A percentile compares a stretch with the other conserved stretches of the same genome.
Evolutionary conservation across 129 eudicot species (phyloP).

Genomic region (Solidago caesia): DNA sequence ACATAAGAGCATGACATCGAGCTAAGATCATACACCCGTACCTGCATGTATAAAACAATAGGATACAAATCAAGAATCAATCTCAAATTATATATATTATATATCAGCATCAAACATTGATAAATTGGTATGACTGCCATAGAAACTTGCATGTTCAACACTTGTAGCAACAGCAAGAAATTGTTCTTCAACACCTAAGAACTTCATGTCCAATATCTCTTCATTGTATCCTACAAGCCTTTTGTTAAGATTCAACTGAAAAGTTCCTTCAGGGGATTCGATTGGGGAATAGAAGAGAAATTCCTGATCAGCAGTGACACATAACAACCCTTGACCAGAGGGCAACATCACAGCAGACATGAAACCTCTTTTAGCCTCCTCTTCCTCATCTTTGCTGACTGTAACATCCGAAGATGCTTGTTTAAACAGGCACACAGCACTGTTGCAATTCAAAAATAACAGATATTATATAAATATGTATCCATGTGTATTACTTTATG

Average conservation of each 20-base stretch:
- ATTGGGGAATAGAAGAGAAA: slow-evolving; percentile 63
- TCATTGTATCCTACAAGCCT: slow-evolving; percentile 90
- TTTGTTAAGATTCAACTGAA: slow-evolving; percentile 51
- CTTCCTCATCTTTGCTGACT: slow-evolving; percentile 47
- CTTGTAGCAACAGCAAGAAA: slow-evolving; percentile 95
- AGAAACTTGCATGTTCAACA: slow-evolving; percentile 67
- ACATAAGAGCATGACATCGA: slow-evolving; percentile 94
- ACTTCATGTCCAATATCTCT: slow-evolving; percentile 91
- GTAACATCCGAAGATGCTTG: slow-evolving; percentile 85
- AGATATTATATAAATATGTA: background rate
- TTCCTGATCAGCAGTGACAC: slow-evolving; percentile 93
- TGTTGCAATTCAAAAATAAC: slow-evolving; percentile 32
- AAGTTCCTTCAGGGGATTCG: slow-evolving; percentile 45
- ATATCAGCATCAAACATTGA: background rate
- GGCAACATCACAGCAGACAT: slow-evolving; percentile 83
- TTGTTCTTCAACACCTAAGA: slow-evolving; percentile 79
- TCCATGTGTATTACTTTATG: background rate
- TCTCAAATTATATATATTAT: background rate
- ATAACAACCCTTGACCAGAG: slow-evolving; percentile 67
- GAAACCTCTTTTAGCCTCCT: slow-evolving; percentile 77
- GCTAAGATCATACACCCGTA: slow-evolving; percentile 84
- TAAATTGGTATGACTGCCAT: background rate
- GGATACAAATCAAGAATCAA: slow-evolving; percentile 2
- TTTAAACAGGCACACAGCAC: slow-evolving; percentile 60
- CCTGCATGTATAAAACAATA: slow-evolving; percentile 41